These are phyloP conservation scores for Suillus placidus DNA, from an alignment of 768 basidiomycete species.

Conservation along the genomic window DNA sequence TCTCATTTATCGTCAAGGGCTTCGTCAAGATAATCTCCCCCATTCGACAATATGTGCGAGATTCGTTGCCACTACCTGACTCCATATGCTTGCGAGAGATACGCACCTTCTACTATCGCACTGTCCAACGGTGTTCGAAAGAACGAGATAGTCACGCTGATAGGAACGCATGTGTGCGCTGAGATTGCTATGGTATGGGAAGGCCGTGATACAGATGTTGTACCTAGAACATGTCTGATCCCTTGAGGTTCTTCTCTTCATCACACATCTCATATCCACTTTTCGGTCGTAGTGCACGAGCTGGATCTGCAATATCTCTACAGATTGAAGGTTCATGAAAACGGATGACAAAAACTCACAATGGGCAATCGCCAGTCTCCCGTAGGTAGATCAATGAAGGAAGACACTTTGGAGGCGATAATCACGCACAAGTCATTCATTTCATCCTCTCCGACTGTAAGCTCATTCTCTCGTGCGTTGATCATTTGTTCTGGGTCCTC, in stretches of 20 bases:
- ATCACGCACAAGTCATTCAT: neutral
- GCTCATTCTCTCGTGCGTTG: neutral
- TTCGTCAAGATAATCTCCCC: neutral
- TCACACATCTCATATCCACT: no score
- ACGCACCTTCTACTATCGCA: neutral
- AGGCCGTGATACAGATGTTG: neutral
- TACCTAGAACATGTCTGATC: no score
- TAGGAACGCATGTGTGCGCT: neutral
- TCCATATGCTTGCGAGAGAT: neutral
- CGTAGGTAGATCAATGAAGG: neutral
- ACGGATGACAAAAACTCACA: neutral
- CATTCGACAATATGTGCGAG: conserved; percentile 3
- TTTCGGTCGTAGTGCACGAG: neutral
- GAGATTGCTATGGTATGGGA: neutral
- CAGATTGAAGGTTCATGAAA: neutral
- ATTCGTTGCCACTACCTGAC: neutral
- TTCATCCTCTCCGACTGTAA: neutral
- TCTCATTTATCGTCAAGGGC: neutral
- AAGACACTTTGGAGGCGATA: neutral
- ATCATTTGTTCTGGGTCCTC: no score
- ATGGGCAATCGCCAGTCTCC: neutral
- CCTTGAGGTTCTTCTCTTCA: no score
- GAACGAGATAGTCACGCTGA: neutral
- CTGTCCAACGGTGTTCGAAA: neutral
- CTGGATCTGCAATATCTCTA: neutral